Conservation (phyloP, 306 rosid genomes). For the Senna siamea region DNA sequence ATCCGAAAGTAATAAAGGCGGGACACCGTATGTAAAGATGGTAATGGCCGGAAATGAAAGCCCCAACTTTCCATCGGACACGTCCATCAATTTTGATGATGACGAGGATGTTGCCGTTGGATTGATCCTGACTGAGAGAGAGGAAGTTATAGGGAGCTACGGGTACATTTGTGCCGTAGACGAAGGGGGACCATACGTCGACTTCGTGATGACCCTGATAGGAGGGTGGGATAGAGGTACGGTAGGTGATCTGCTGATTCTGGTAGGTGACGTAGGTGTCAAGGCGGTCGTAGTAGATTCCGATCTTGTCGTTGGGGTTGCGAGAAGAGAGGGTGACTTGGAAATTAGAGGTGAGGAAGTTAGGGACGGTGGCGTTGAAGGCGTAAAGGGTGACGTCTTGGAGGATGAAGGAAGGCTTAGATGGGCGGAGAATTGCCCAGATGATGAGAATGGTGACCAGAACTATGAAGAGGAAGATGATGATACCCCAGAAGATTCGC, state of each 20-base stretch:
- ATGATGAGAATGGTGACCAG: slow-evolving; percentile 63
- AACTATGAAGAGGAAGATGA: slow-evolving; percentile 62
- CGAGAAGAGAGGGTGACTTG: slow-evolving; percentile 80
- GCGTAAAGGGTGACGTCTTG: slow-evolving; percentile 93
- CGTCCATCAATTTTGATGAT: slow-evolving; percentile 64
- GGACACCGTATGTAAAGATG: slow-evolving; percentile 70
- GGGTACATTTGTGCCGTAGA: slow-evolving; percentile 77
- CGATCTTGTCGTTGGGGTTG: slow-evolving; percentile 83
- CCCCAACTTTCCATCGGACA: slow-evolving; percentile 87
- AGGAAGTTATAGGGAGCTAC: slow-evolving; percentile 75
- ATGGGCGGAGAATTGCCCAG: slow-evolving; percentile 79
- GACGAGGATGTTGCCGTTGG: slow-evolving; percentile 59
- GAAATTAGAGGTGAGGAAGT: slow-evolving; percentile 77
- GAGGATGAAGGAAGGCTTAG: slow-evolving; percentile 78
- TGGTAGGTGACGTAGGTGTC: slow-evolving; percentile 65
- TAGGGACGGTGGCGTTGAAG: slow-evolving; percentile 81
- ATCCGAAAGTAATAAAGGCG: slow-evolving; percentile 75
- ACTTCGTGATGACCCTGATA: slow-evolving; percentile 89
- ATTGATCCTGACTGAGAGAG: slow-evolving; percentile 58
- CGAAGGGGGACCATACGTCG: slow-evolving; percentile 84
- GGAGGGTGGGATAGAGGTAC: slow-evolving; percentile 70
- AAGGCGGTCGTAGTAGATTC: slow-evolving; percentile 86
- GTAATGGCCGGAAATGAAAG: slow-evolving; percentile 62
- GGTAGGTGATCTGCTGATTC: slow-evolving; percentile 75
- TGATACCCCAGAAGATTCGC: slow-evolving; percentile 45